Percentiles rank a stretch among this genome's conserved stretches.
Conservation (phyloP, 345 rosid species). For the Microthlaspi erraticum region DNA sequence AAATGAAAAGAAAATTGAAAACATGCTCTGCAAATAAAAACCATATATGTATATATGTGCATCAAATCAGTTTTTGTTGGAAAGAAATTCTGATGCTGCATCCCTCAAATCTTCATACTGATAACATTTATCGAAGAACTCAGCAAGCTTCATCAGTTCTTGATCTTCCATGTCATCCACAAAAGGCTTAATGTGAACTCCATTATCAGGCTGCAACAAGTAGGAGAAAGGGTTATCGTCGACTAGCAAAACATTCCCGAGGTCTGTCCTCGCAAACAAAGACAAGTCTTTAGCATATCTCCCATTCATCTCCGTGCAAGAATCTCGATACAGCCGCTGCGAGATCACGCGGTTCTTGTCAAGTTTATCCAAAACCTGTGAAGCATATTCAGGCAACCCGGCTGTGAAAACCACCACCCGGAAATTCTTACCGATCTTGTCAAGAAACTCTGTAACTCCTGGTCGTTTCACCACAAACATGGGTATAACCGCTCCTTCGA, state of each 20-base stretch:
- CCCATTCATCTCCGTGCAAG: constrained; percentile 72
- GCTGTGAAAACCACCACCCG: constrained; percentile 90
- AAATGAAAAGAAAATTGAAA: constrained; percentile 5
- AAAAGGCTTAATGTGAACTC: constrained; percentile 70
- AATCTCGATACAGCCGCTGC: constrained; percentile 73
- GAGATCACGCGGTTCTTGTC: constrained; percentile 68
- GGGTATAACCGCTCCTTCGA: constrained; percentile 59
- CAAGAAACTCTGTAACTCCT: constrained; percentile 74
- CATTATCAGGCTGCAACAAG: constrained; percentile 77
- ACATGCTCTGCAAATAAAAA: constrained; percentile 25
- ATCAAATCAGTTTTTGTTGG: constrained; percentile 26
- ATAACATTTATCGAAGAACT: constrained; percentile 64
- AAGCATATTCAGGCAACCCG: constrained; percentile 77
- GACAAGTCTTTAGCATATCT: constrained; percentile 80
- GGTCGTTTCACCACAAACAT: constrained; percentile 90
- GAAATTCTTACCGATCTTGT: constrained; percentile 53
- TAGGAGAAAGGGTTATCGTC: constrained; percentile 89
- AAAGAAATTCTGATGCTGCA: constrained; percentile 58
- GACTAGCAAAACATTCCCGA: constrained; percentile 65
- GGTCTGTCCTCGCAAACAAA: constrained; percentile 58
- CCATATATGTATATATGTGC: background rate
- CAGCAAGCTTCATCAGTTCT: constrained; percentile 62
- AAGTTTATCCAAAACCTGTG: constrained; percentile 68
- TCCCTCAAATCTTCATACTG: constrained; percentile 69
- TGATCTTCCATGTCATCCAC: constrained; percentile 59